phyloP scores from a whole-genome alignment of 2,329 filamentous ascomycete species.

The Hypoxylon sp. region DNA sequence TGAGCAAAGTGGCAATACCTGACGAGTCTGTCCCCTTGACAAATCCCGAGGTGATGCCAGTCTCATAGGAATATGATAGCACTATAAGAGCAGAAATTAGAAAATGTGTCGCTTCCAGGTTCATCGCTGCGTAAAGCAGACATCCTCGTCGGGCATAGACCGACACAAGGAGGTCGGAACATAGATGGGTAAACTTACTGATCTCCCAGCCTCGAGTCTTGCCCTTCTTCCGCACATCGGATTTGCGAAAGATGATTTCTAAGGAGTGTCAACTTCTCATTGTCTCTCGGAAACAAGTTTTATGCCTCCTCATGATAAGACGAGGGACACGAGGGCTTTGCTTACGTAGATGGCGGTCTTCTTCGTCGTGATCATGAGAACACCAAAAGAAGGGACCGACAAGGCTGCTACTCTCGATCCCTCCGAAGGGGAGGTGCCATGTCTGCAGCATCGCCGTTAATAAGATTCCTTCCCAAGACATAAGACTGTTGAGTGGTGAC shows the following conservation, averaged over 20 bases:
- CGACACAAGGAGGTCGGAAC: background rate
- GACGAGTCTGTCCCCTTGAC: conserved; percentile 68
- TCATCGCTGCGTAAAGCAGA: background rate
- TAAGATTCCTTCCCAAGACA: background rate
- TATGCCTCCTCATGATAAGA: background rate
- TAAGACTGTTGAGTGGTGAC: no score
- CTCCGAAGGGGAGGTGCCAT: conserved; percentile 62
- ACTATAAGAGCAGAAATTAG: conserved; percentile 40
- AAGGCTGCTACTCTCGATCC: conserved; percentile 64
- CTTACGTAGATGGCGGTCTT: conserved; percentile 65
- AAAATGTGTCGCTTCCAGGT: background rate
- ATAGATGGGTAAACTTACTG: conserved; percentile 42
- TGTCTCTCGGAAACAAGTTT: background rate
- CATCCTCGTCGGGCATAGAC: background rate
- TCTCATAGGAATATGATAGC: conserved; percentile 64
- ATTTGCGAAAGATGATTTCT: conserved; percentile 71
- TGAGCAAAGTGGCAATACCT: conserved; percentile 58
- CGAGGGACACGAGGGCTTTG: conserved; percentile 9
- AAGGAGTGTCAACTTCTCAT: conserved; percentile 19
- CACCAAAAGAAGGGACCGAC: conserved; percentile 72
- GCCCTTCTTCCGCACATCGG: conserved; percentile 71
- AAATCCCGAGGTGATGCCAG: conserved; percentile 65
- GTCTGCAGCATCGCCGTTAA: conserved; percentile 34
- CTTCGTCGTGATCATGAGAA: conserved; percentile 63
- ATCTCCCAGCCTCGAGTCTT: conserved; percentile 70